Base-by-base conservation (phyloP, 2,329 filamentous ascomycete genomes). In the Fonsecaea multimorphosa region DNA sequence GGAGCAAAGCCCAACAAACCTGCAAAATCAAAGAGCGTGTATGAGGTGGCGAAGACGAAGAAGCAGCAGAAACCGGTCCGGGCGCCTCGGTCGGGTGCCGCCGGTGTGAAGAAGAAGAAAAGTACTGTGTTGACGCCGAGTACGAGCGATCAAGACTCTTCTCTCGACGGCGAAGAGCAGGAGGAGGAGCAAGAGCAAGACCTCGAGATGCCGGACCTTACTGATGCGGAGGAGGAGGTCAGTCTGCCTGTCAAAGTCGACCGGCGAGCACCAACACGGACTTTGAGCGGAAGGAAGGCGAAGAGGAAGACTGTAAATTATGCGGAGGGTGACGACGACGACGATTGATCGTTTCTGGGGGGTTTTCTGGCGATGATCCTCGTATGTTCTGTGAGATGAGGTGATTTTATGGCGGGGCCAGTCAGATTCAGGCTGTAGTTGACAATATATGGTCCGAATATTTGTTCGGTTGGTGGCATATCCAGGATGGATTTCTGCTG, bases 91-190 rank as follows among this genome's bases (percentile, higher is more conserved):
- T 24, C 22, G 19, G 44, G 14, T 4, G 14, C 1, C 4, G 14
- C 1, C 4, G 16, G 44, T 2, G 32, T 19, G 38, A 38, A 58
- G 19, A 57, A 44, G n/a, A 44, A 31, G 24, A 24, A 22, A 24
- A 11, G 22, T 40, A n/a, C 63, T 31, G 79, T 76, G n/a, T 76
- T 77, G 55, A 82, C 80, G 34, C 81, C 81, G 19, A 79, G 77
- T 62, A 71, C 77, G 12, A 77, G 44, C 19, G 44, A 49, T 19
- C 44, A 49, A 49, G 44, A 24, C 22, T 60, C 62, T 40, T 19
- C 57, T 22, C 49, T 58, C 22, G 56, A 67, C 19, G 49, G 58
- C 16, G 53, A 65, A 49, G 51, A 60, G 55, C 76, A 78, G 63
- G 74, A 77, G 52, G 77, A 78, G 14, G 71, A 74, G 29, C 29